Evolutionary conservation across 345 rosid species (phyloP), one percentile per base, ranked within the genome.

Genomic region (Populus simonii): DNA sequence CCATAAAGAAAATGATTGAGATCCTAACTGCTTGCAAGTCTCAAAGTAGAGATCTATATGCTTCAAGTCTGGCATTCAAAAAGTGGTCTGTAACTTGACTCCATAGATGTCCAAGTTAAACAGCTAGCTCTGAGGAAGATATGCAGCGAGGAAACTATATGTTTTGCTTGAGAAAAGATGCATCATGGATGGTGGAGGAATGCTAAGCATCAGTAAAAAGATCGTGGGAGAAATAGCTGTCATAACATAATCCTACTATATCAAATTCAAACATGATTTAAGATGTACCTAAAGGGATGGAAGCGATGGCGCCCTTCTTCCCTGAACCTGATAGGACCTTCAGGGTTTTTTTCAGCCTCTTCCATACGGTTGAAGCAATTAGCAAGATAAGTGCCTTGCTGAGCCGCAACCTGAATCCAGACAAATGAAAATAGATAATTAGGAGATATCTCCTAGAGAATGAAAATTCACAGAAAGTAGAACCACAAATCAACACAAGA

Each of bases 221-320:
- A 22, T 59, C 23, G 63, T 59, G 2, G 27, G 6, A 59, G 29
- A 59, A 55, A n/a, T 59, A 9, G 29, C 15, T n/a, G n/a, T 22
- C n/a, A 53, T 53, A 20, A 53, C 8, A 53, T 53, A 53, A 6
- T 20, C 59, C 2, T 53, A 22, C 59, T 18, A 53, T 18, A 53
- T 53, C 55, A 53, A 7, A 11, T 68, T 2, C 16, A 8, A 20
- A 51, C 16, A 27, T 5, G 61, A 57, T 39, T 41, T 23, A n/a
- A 12, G 36, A 59, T 78, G 31, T 74, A 94, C 99, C 99, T 92
- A 78, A 96, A 96, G 75, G 97, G 99, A 36, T 79, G 97, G 85
- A 93, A 93, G 75, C 99, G 90, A 67, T 96, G 99, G 78, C 97
- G 98, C 73, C 99, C 99, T 74, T 87, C 89, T 88, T 87, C 97